Conservation (phyloP, 106 monocot genomes). For the Narthecium ossifragum region DNA sequence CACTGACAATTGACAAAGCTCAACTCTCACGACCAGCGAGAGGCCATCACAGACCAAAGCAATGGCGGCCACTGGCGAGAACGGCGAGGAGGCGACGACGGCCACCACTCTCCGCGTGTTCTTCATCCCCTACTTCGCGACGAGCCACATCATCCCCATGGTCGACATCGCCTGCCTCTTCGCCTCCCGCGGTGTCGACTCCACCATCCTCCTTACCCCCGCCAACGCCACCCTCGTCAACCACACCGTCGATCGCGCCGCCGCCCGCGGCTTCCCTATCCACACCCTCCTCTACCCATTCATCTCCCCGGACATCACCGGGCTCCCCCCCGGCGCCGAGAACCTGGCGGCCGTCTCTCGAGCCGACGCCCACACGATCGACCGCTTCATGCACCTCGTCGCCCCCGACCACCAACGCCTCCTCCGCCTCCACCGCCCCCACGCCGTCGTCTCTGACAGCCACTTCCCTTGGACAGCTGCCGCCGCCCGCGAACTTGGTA, state of each 20-base stretch:
- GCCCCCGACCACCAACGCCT: conserved; percentile 1
- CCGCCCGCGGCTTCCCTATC: conserved; percentile 6
- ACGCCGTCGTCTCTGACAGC: conserved; percentile 17
- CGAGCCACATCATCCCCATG: conserved; percentile 34
- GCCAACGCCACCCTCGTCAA: conserved; percentile 17
- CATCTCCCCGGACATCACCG: conserved; percentile 6
- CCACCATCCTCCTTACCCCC: conserved; percentile 20
- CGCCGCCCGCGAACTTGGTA: conserved; percentile 4
- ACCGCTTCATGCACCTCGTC: neutral
- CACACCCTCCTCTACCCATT: conserved; percentile 20
- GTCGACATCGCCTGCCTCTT: conserved; percentile 18
- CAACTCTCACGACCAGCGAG: too few relatives aligned
- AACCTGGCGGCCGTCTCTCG: conserved; percentile 3
- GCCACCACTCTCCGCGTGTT: conserved; percentile 9
- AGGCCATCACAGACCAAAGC: too few relatives aligned
- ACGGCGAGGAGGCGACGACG: neutral
- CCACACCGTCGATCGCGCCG: conserved; percentile 12
- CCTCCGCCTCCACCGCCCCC: conserved; percentile 19
- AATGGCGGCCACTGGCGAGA: neutral
- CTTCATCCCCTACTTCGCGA: conserved; percentile 33
- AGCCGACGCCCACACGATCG: conserved; percentile 3
- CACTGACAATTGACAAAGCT: too few relatives aligned
- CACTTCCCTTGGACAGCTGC: conserved; percentile 7
- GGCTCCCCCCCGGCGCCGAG: conserved; percentile 15
- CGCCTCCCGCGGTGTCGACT: conserved; percentile 20